Evolutionary conservation across 2,329 filamentous ascomycete genomes (phyloP), one percentile per base, ranked within the genome.

Genomic region (Bisporella sp.): DNA sequence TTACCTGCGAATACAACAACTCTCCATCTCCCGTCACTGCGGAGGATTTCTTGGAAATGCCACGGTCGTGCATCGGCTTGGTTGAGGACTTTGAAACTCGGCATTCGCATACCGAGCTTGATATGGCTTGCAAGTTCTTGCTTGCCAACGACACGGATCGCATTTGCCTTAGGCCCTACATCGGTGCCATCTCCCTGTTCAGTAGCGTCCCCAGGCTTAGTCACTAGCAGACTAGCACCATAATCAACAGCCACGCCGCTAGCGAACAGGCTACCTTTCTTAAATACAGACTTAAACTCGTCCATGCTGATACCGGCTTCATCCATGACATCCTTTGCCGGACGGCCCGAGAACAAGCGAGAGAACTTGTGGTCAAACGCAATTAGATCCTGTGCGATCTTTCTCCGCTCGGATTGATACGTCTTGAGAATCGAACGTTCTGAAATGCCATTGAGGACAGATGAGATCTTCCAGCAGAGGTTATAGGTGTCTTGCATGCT

Each of bases 321-420:
- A 41, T 61, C 57, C 53, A 54, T 54, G 4, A 55, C 49, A 37
- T 78, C 60, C 41, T 57, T 33, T 73, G 78, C 1, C 76, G 81
- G n/a, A 71, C 69, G 1, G 85, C 59, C 62, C 5, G 81, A 76
- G 59, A 81, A 78, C 57, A 78, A 70, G 54, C 76, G 75, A 11
- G 76, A 75, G 56, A 80, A 77, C 53, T 70, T 71, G 52, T 77
- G 75, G 57, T 84, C 81, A 53, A 84, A 82, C 2, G 73, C 71
- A 54, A 89, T 88, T 1, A 89, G 74, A 39, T 84, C 77, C 53
- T 82, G 72, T 0, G 85, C 85, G 2, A 88, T 76, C 3, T 67
- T 69, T 4, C 76, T 73, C 68, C 83, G 73, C 64, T 87, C 83
- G 6, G 72, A 65, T 56, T 84, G 77, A 60, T 86, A 87, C 45